Evolutionary conservation across 2,329 filamentous ascomycete genomes (phyloP), one percentile per base, ranked within the genome.

Genomic region (Alternaria triticina): DNA sequence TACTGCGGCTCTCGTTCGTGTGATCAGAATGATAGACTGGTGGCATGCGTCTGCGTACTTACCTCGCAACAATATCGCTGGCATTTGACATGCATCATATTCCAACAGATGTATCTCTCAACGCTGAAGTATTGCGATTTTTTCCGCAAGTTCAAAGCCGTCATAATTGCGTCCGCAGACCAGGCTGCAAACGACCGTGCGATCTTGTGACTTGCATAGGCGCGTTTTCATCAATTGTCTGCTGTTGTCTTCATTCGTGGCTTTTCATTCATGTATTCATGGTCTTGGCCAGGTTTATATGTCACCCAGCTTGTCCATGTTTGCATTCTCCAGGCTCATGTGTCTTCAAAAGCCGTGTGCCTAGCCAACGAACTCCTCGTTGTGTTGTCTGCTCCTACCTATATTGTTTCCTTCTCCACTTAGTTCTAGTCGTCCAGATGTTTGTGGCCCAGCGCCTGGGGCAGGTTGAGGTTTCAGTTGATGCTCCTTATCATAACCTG

Each of bases 401-500:
- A 9, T 36, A 27, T 23, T 59, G 36, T 50, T 59, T 62, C 17
- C 27, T 25, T 44, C 36, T 8, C 40, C 43, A 52, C 46, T 20
- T 40, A n/a, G 36, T 28, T 43, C 20, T 36, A 49, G 28, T 52
- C 40, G 44, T 52, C 56, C 43, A 51, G 15, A 44, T 58, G 57
- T 54, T 49, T 59, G 27, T 54, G 40, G 56, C 51, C 47, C 15
- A 30, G 49, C 57, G 59, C 62, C 63, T 70, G 61, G 66, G 54
- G 58, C 65, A 64, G 50, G 28, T 62, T 55, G 28, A 55, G 56
- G 71, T 74, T 74, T 74, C 71, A 73, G 65, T 59, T 59, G 43
- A 25, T 60, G 54, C 54, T 67, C 59, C 59, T 64, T 67, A 68
- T 65, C 65, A 65, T 57, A 67, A 54, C 58, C 36, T 46, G 58